Conservation (phyloP, 2,329 filamentous ascomycete species). For the Penicillium sp. region DNA sequence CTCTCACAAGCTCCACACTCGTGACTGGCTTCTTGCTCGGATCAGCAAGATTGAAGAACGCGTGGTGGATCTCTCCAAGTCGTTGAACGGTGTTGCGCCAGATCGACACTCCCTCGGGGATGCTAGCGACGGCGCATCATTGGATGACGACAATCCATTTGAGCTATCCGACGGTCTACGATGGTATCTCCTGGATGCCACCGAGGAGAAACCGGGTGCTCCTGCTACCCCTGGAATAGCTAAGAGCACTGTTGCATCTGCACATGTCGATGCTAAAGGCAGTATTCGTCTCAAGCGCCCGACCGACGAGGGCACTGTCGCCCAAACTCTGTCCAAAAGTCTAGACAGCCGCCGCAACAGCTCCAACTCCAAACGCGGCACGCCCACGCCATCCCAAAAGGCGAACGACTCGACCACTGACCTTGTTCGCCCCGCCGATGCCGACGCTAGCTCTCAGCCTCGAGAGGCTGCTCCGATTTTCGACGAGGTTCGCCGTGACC, state of each 20-base stretch:
- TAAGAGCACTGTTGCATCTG: slow-evolving; percentile 86
- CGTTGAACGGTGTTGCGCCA: slow-evolving; percentile 56
- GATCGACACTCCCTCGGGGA: slow-evolving; percentile 52
- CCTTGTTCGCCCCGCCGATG: slow-evolving; percentile 36
- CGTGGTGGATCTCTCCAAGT: slow-evolving; percentile 86
- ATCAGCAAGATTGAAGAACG: slow-evolving; percentile 89
- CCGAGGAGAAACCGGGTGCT: slow-evolving; percentile 86
- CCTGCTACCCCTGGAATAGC: slow-evolving; percentile 89
- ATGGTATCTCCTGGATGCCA: slow-evolving; percentile 93
- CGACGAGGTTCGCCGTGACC: slow-evolving; percentile 51
- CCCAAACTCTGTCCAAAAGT: slow-evolving; percentile 78
- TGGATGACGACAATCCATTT: slow-evolving; percentile 93
- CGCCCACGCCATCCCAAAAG: slow-evolving; percentile 30
- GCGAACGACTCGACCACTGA: slow-evolving; percentile 37
- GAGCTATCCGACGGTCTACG: slow-evolving; percentile 90
- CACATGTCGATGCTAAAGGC: slow-evolving; percentile 80
- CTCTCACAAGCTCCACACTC: slow-evolving; percentile 72
- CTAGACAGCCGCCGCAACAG: slow-evolving; percentile 89
- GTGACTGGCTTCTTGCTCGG: slow-evolving; percentile 95
- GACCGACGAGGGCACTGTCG: slow-evolving; percentile 67
- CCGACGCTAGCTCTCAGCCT: slow-evolving; percentile 33
- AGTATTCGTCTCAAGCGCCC: slow-evolving; percentile 53
- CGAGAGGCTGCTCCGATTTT: slow-evolving; percentile 43
- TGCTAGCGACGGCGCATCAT: slow-evolving; percentile 54
- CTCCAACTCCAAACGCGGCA: slow-evolving; percentile 74